A percentile compares a stretch with the other conserved stretches of the same genome.
Evolutionary conservation across 208 protist species (phyloP).

Genomic region (Polymyxa betae): DNA sequence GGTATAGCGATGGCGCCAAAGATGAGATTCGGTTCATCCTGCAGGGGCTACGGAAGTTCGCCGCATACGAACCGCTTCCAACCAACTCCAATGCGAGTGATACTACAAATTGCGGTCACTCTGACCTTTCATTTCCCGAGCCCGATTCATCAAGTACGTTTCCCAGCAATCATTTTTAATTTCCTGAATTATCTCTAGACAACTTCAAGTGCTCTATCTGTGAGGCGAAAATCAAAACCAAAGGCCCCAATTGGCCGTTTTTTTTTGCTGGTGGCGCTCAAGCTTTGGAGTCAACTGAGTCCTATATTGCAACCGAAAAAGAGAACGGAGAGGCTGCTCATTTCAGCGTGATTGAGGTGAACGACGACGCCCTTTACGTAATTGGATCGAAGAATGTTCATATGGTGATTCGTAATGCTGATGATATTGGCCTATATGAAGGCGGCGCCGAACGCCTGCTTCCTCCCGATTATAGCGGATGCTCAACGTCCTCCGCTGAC

Average conservation of each 20-base stretch:
- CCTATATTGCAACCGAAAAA: slow-evolving; percentile 1
- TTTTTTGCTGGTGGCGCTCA: neutral
- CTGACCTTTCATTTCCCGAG: too few species aligned
- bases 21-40: neutral
- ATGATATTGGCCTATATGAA: neutral
- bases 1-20: neutral
- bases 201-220: too few species aligned
- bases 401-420: neutral
- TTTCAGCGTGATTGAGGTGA: neutral
- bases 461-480: neutral
- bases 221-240: too few species aligned
- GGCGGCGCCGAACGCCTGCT: too few species aligned
- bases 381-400: slow-evolving; percentile 31
- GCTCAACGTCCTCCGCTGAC: neutral
- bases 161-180: too few species aligned
- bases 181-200: too few species aligned
- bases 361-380: neutral
- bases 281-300: neutral
- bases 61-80: neutral
- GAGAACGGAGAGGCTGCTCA: slow-evolving; percentile 42
- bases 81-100: too few species aligned
- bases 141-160: too few species aligned
- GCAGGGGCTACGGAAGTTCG: neutral
- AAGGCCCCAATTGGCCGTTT: neutral
- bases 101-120: too few species aligned